Base-by-base conservation (phyloP, 176 grass and related monocot genomes). In the Tuctoria greenei region DNA sequence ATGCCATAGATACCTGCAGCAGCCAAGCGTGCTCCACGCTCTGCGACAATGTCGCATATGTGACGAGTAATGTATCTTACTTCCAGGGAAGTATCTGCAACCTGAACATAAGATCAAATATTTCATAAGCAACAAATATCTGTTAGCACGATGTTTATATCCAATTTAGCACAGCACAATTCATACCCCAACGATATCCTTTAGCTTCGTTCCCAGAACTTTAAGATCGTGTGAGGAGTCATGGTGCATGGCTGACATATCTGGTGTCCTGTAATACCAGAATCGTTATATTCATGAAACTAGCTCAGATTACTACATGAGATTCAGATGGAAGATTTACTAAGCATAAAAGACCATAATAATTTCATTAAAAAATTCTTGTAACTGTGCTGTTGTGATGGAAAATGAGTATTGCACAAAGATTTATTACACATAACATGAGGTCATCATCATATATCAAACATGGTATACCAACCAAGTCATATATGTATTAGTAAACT, bases 211-310 rank as follows among this genome's bases (percentile, higher is more conserved):
- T 62, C 83, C 91, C 55, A 98, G 64, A 79, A 85, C 61, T 76
- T 63, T 89, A 57, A 98, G 95, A 81, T 93, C 91, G 28, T 93
- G 84, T 27, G 95, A 91, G 26, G 91, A 69, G 64, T 98, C 91
- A 43, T 94, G 95, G 80, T 98, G 95, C 91, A 98, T 98, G 44
- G 91, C 88, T 45, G 91, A 92, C 95, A 98, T 90, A 77, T 88
- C 71, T 12, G 91, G 95, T 5, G 89, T 98, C 81, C 95, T 97
- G 88, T 51, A 79, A 80, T 79, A 64, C 37, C 59, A 34, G 12
- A 65, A 58, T 56, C 28, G 72, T 46, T 15, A 21, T 58, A 64
- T 72, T 42, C 11, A 69, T 60, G 38, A 64, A 77, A 37, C 14
- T 42, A 1, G 0, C 39, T 39, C 11, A 9, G 20, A 21, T n/a